phyloP scores from a whole-genome alignment of 2,329 filamentous ascomycete species.

The Sarocladiaceae sp. region DNA sequence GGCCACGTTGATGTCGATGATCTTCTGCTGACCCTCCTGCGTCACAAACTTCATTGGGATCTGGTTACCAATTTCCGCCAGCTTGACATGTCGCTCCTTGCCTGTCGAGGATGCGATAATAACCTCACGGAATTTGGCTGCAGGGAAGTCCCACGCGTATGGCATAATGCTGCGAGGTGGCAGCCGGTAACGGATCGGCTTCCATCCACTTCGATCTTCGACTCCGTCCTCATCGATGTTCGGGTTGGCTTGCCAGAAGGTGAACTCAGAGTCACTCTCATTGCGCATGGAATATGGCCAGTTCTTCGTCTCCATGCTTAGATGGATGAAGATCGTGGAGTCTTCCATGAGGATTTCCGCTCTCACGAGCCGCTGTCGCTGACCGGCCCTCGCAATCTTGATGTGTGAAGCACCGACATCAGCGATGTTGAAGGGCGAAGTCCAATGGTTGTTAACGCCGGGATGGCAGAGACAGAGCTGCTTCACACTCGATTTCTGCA shows the following conservation, averaged over 20 bases:
- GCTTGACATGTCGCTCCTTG: constrained; percentile 78
- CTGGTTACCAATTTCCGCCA: constrained; percentile 93
- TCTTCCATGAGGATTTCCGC: constrained; percentile 88
- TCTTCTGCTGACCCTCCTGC: constrained; percentile 66
- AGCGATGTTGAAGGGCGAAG: constrained; percentile 94
- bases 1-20: constrained; percentile 93
- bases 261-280: constrained; percentile 93
- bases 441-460: constrained; percentile 95
- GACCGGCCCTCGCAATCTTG: constrained; percentile 85
- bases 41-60: constrained; percentile 85
- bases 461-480: constrained; percentile 91
- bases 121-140: constrained; percentile 92
- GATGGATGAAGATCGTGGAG: constrained; percentile 86
- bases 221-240: constrained; percentile 86
- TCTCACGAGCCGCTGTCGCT: constrained; percentile 81
- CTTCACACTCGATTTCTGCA: constrained; percentile 76
- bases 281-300: constrained; percentile 99
- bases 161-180: constrained; percentile 97
- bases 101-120: constrained; percentile 49
- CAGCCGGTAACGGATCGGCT: constrained; percentile 83
- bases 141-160: constrained; percentile 98
- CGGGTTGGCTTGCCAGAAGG: constrained; percentile 92
- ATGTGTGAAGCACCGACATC: constrained; percentile 89
- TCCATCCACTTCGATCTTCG: constrained; percentile 81
- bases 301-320: constrained; percentile 85